Evolutionary conservation across 1,284 basidiomycete genomes (phyloP).

Genomic region (Ustilago esculenta): DNA sequence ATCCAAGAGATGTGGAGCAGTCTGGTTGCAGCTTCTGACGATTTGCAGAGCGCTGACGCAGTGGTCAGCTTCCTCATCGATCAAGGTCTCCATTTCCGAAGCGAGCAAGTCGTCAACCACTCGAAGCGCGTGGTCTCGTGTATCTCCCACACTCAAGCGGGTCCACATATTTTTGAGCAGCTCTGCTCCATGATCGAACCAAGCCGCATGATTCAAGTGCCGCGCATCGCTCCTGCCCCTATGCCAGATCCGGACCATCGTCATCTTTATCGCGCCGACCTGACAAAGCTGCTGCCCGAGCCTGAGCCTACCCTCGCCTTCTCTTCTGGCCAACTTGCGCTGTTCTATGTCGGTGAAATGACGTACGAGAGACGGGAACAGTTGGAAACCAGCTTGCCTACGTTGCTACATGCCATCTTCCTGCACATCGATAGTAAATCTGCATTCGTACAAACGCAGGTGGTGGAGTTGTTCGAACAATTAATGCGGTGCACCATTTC

Average conservation of each 20-base stretch:
- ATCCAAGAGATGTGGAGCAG: slow-evolving; percentile 83
- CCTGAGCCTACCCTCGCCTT: slow-evolving; percentile 64
- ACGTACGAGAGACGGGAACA: slow-evolving; percentile 83
- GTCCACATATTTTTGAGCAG: slow-evolving; percentile 80
- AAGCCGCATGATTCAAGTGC: slow-evolving; percentile 77
- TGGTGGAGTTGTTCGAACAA: slow-evolving; percentile 73
- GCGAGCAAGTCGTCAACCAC: slow-evolving; percentile 79
- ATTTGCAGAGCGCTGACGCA: slow-evolving; percentile 77
- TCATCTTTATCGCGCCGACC: slow-evolving; percentile 57
- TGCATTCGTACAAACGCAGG: slow-evolving; percentile 76
- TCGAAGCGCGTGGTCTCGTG: slow-evolving; percentile 85
- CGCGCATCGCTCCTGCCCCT: slow-evolving; percentile 72
- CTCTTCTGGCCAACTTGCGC: slow-evolving; percentile 85
- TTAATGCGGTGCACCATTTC: slow-evolving; percentile 51
- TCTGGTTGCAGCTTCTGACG: slow-evolving; percentile 72
- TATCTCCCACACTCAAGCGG: slow-evolving; percentile 80
- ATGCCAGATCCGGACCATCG: slow-evolving; percentile 63
- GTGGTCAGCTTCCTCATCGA: slow-evolving; percentile 85
- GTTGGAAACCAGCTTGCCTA: slow-evolving; percentile 76
- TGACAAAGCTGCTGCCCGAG: slow-evolving; percentile 41
- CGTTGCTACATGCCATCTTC: slow-evolving; percentile 82
- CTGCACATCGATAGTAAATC: slow-evolving; percentile 83
- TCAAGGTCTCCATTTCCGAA: slow-evolving; percentile 85
- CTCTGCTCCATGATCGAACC: slow-evolving; percentile 86
- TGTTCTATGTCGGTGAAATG: slow-evolving; percentile 85